Conservation (phyloP, 75 land plant genomes). For the Gnetum montanum region DNA sequence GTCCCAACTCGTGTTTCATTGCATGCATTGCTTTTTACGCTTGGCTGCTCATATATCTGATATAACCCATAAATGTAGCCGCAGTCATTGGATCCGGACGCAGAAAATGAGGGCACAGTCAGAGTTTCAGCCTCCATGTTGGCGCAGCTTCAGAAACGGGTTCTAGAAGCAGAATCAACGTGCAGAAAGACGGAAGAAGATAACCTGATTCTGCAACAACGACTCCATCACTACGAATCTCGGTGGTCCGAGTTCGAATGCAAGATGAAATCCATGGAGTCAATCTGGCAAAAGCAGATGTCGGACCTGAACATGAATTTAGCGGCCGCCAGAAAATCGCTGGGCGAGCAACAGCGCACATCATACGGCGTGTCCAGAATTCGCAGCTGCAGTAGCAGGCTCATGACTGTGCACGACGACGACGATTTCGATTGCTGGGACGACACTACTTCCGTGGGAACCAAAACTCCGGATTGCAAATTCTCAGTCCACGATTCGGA, state of each 20-base stretch:
- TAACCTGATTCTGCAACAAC: constrained; percentile 44
- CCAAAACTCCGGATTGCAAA: constrained; percentile 48
- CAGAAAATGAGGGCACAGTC: constrained; percentile 13
- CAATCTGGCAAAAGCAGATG: constrained; percentile 80
- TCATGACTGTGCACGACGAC: constrained; percentile 20
- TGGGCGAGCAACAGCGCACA: constrained; percentile 38
- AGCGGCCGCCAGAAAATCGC: constrained; percentile 69
- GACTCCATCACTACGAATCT: constrained; percentile 53
- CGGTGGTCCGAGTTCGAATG: constrained; percentile 73
- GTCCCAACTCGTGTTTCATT: too few species aligned
- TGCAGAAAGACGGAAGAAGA: constrained; percentile 79
- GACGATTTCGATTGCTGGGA: constrained; percentile 65
- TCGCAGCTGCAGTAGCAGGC: constrained; percentile 10
- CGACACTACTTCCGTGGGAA: constrained; percentile 42
- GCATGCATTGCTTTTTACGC: too few species aligned
- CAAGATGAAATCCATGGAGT: constrained; percentile 83
- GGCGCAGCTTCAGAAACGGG: constrained; percentile 51
- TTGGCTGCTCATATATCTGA: neutral
- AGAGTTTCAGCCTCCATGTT: constrained; percentile 31
- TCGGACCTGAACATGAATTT: constrained; percentile 51
- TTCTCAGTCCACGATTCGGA: constrained; percentile 5
- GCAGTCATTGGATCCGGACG: constrained; percentile 12
- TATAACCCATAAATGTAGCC: neutral
- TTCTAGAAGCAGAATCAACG: constrained; percentile 55
- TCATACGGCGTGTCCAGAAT: constrained; percentile 18